Evolutionary conservation across 371 early-diverging fungal genomes (phyloP).

Genomic region (Syncephalis fuscata): DNA sequence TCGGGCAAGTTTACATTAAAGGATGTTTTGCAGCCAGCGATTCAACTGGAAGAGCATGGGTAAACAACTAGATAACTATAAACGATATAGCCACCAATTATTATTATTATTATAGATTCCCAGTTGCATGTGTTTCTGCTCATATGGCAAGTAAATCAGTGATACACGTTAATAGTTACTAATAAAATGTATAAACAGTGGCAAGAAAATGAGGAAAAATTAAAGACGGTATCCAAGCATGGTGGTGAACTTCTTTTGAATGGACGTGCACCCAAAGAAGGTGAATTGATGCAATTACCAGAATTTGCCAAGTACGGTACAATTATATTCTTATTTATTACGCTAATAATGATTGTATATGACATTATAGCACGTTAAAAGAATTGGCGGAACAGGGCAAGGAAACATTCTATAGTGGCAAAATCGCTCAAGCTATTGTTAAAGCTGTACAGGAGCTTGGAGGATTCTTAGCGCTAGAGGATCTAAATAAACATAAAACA

Average conservation of each 20-base stretch:
- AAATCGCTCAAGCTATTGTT: slow-evolving; percentile 53
- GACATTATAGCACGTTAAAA: slow-evolving; percentile 33
- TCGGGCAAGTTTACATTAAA: slow-evolving; percentile 34
- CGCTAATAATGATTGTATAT: neutral
- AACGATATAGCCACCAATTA: slow-evolving; percentile 11
- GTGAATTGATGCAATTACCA: slow-evolving; percentile 42
- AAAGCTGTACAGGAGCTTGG: slow-evolving; percentile 35
- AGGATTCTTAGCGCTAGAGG: slow-evolving; percentile 56
- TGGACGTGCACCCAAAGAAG: slow-evolving; percentile 40
- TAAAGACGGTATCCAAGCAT: slow-evolving; percentile 25
- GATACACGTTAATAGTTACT: no score
- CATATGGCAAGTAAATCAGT: slow-evolving; percentile 3
- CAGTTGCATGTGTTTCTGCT: slow-evolving; percentile 14
- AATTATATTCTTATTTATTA: neutral
- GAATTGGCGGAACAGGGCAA: slow-evolving; percentile 42
- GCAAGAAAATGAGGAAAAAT: slow-evolving; percentile 20
- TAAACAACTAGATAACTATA: slow-evolving; percentile 9
- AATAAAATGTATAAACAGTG: slow-evolving; percentile 27
- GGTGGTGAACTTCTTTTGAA: slow-evolving; percentile 33
- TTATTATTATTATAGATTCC: slow-evolving; percentile 12
- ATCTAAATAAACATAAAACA: slow-evolving; percentile 42
- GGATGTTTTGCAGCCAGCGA: slow-evolving; percentile 51
- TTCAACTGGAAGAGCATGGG: slow-evolving; percentile 53
- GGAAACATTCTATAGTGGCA: slow-evolving; percentile 64
- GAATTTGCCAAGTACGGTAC: slow-evolving; percentile 28